Evolutionary conservation across 2,329 filamentous ascomycete species (phyloP), one percentile per base, ranked within the genome.

Genomic region (Talaromyces albobiverticillius): DNA sequence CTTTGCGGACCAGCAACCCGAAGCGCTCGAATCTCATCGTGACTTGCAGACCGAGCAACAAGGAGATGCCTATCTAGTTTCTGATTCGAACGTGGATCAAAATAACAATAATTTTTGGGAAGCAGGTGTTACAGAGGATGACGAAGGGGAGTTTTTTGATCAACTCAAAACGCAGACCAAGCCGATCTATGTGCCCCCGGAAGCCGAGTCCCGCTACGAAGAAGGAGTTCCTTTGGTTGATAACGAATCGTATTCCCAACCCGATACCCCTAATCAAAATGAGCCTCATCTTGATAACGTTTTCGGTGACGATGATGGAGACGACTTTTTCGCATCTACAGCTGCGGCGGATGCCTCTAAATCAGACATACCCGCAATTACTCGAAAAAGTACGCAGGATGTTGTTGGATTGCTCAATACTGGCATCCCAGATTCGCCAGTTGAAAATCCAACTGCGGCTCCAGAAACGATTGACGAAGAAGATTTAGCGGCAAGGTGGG

Each of bases 401-500:
- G 85, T 87, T 1, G 72, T 89, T 54, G 74, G 78, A 23, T 76
- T 78, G 1, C 62, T 83, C 57, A 69, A 78, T 22, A 67, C 68
- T 47, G 52, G 46, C 34, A 25, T 61, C 4, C 54, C 64, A n/a
- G 64, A 62, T 46, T 69, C 64, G 9, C 61, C 62, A 2, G 52
- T 54, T 41, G 67, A 63, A 23, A 64, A 68, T 25, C 53, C 55
- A n/a, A 63, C 67, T 29, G 66, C 68, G 20, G 64, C 64, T 31
- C 4, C 26, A 26, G n/a, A 38, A 46, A 53, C 49, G 16, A 55
- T 63, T 14, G 72, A 81, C 6, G 81, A 86, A 38, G 81, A 86
- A 40, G 88, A 93, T 64, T 70, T 94, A 38, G 87, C 88, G 43
- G 88, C 88, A 16, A 86, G 90, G 61, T 96, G 93, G 89, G 83